phyloP scores from a whole-genome alignment of 2,329 filamentous ascomycete genomes.

The Penicillium sp. region DNA sequence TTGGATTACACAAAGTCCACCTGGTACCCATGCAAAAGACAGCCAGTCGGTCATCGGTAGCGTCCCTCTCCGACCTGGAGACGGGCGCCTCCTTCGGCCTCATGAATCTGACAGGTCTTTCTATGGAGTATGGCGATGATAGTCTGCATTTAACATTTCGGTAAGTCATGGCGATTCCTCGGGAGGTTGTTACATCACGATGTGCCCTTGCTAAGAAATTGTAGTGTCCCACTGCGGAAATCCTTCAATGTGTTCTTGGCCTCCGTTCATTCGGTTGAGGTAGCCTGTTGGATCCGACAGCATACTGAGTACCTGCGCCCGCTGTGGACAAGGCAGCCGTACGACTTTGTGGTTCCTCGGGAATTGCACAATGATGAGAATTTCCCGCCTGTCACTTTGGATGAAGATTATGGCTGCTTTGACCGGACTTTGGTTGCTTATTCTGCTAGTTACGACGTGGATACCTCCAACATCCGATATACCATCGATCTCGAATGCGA shows the following conservation, averaged over 20 bases:
- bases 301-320: constrained; percentile 66
- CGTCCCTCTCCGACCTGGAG: constrained; percentile 54
- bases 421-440: constrained; percentile 70
- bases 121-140: constrained; percentile 64
- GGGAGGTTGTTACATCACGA: background rate
- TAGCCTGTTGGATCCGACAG: constrained; percentile 62
- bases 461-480: constrained; percentile 67
- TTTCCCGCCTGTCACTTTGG: constrained; percentile 49
- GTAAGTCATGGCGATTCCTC: constrained; percentile 29
- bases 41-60: constrained; percentile 55
- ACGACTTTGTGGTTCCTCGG: constrained; percentile 61
- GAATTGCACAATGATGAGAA: constrained; percentile 55
- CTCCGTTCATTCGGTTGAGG: constrained; percentile 64
- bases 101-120: constrained; percentile 61
- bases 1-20: constrained; percentile 70
- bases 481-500: constrained; percentile 63
- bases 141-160: constrained; percentile 67
- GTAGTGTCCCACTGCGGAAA: constrained; percentile 56
- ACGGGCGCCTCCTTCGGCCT: constrained; percentile 62
- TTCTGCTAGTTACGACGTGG: constrained; percentile 67
- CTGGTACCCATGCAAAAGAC: constrained; percentile 65
- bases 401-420: constrained; percentile 64
- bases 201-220: constrained; percentile 2
- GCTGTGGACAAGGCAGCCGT: constrained; percentile 65
- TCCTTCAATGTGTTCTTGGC: constrained; percentile 62